Base-by-base conservation (phyloP, 2,329 filamentous ascomycete species). In the Alternaria sp. region DNA sequence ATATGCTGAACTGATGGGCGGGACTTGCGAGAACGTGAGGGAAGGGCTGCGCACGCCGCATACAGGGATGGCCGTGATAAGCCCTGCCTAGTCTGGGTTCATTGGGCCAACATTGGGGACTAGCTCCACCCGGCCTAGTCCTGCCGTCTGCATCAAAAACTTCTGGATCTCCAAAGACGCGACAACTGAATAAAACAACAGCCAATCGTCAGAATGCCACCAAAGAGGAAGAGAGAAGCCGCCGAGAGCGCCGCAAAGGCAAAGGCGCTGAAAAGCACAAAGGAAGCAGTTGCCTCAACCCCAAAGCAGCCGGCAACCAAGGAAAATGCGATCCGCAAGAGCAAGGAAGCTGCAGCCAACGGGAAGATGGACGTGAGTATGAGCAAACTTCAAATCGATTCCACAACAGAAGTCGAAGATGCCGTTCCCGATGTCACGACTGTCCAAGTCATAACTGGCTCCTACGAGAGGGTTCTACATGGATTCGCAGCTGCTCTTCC, bases 391-490 rank as follows among this genome's bases (percentile, higher is more conserved):
- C 54, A 57, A 49, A 55, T 51, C 52, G 45, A 48, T 4, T 46
- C 65, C 27, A 30, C 52, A 50, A 16, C 59, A 51, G 56, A 54
- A 53, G 60, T 63, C 18, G 56, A 45, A 57, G 52, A 50, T 30
- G 45, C 48, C 18, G 34, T 56, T 5, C 18, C 55, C 2, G 67
- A 66, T 5, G 66, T 61, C 9, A 69, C 68, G 9, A 75, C 90
- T n/a, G 85, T 98, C 60, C 95, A 98, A 79, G 90, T 99, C 67
- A 86, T 98, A 62, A 90, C 93, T 7, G 95, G 95, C 49, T 97
- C 94, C 54, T 99, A 99, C 81, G 95, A 99, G 76, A 88, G 93
- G 66, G 89, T 96, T 51, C 86, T 99, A 20, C 95, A 99, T 78
- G 95, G 95, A 62, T 85, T 97, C 71, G 92, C 91, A 8, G 93